Evolutionary conservation across 345 rosid genomes (phyloP), one percentile per base, ranked within the genome.

Genomic region (Hibiscus tridactylites): DNA sequence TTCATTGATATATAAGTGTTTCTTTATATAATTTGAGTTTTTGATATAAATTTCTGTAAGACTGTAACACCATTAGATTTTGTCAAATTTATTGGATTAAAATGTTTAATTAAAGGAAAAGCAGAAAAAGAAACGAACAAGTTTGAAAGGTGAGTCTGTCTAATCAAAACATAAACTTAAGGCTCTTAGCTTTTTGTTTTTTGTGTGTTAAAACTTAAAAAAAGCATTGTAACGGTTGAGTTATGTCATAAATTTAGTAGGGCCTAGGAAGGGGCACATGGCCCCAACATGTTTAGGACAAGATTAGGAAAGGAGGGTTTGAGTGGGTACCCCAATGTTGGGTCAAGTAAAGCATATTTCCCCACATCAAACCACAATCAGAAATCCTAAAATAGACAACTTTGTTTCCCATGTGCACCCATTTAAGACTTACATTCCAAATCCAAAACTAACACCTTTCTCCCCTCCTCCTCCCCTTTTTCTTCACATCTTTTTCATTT

Each of bases 281-380:
- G 86, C 79, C 85, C 91, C 82, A 65, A n/a, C 74, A 80, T 93
- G 98, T 88, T 85, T 91, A 81, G 62, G 97, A 91, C 98, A 91
- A 17, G 85, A 84, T 80, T 72, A 86, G 85, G 83, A 75, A 73
- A 79, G 78, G 88, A 19, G 81, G 13, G 74, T 64, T 65, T 39
- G 71, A 3, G 85, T 81, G 87, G 88, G 86, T 57, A 59, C 77
- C 77, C 70, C 28, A 61, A 44, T 86, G 89, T 84, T 85, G 85
- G 91, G 88, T 87, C 79, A 82, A 81, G 76, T n/a, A 71, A 76
- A 81, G 83, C 91, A 89, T 71, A 81, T 71, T 83, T 78, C 89
- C 93, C 98, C 79, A 84, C 91, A 83, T 24, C 71, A 26, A 68
- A 73, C 46, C 88, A 79, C 83, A 71, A 67, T 76, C 73, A 74